phyloP scores from a whole-genome alignment of 148 eudicot species.

The Mesembryanthemum crystallinum region DNA sequence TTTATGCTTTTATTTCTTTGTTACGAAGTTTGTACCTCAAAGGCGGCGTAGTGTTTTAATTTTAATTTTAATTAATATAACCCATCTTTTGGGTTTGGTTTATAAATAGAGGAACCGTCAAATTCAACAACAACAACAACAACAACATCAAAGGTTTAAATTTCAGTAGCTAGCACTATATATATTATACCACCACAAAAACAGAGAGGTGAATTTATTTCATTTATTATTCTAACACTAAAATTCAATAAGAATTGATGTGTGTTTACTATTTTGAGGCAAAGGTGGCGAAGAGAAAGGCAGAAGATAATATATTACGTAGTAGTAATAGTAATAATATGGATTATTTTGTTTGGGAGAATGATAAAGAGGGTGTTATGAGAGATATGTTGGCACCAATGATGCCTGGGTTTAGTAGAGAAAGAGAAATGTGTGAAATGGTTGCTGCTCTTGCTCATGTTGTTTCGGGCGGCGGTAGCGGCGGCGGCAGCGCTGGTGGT shows the following conservation, averaged over 20 bases:
- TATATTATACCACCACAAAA: background rate
- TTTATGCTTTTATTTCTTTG: too few species aligned
- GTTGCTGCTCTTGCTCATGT: slow-evolving; percentile 71
- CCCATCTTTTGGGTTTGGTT: background rate
- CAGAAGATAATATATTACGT: background rate
- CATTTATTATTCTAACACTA: background rate
- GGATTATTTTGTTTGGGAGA: slow-evolving; percentile 20
- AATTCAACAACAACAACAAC: too few species aligned
- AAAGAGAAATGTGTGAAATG: slow-evolving; percentile 55
- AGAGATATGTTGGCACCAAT: slow-evolving; percentile 29
- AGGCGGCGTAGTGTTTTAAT: slow-evolving; percentile 24
- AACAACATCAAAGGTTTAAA: too few species aligned
- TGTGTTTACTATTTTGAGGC: slow-evolving; percentile 17
- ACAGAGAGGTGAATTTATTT: too few species aligned
- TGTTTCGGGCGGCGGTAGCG: slow-evolving; percentile 34
- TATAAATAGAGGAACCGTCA: slow-evolving; percentile 12
- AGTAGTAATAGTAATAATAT: slow-evolving; percentile 1
- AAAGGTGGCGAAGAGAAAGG: slow-evolving; percentile 43
- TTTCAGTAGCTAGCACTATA: background rate
- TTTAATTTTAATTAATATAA: background rate
- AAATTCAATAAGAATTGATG: background rate
- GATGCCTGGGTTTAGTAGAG: slow-evolving; percentile 47
- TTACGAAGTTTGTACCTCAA: background rate
- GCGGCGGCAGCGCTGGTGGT: background rate
- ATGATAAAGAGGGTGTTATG: slow-evolving; percentile 16